These are phyloP conservation scores for Globisporangium viniferum DNA, from an alignment of 352 stramenopile species.

Conservation along the genomic window DNA sequence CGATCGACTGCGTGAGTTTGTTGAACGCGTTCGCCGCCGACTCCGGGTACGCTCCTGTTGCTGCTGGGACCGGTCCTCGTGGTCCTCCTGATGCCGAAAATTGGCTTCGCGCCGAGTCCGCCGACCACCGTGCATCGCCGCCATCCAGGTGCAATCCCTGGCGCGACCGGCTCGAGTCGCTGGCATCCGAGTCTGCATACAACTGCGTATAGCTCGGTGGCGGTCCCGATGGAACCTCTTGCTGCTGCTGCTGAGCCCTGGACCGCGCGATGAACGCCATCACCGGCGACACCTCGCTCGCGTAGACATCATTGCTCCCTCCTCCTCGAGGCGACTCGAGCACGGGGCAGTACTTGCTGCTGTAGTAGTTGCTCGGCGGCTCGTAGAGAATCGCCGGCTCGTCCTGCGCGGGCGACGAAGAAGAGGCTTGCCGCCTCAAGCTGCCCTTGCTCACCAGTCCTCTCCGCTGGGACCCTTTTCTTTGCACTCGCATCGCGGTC, in stretches of 20 bases:
- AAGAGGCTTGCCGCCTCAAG: background rate
- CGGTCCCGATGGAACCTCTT: background rate
- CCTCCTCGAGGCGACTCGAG: background rate
- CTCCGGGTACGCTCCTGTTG: background rate
- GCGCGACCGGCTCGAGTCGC: background rate
- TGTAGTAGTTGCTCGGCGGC: background rate
- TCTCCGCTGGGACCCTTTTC: background rate
- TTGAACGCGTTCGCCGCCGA: slow-evolving; percentile 5
- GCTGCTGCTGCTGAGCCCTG: background rate
- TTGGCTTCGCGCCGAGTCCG: background rate
- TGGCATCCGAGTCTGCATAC: background rate
- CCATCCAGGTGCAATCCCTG: background rate
- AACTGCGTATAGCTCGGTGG: slow-evolving; percentile 2
- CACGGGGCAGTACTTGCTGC: slow-evolving; percentile 1
- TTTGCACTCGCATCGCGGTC: background rate
- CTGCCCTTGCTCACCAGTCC: background rate
- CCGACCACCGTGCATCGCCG: background rate
- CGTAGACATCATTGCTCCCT: background rate
- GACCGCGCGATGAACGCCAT: slow-evolving; percentile 8
- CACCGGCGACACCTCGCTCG: background rate
- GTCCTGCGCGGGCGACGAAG: background rate
- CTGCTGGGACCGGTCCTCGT: background rate
- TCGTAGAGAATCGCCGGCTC: background rate
- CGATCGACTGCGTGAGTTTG: slow-evolving; percentile 18
- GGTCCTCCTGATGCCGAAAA: background rate